Evolutionary conservation across 345 rosid genomes (phyloP).

Genomic region (Eucalyptus regnans): DNA sequence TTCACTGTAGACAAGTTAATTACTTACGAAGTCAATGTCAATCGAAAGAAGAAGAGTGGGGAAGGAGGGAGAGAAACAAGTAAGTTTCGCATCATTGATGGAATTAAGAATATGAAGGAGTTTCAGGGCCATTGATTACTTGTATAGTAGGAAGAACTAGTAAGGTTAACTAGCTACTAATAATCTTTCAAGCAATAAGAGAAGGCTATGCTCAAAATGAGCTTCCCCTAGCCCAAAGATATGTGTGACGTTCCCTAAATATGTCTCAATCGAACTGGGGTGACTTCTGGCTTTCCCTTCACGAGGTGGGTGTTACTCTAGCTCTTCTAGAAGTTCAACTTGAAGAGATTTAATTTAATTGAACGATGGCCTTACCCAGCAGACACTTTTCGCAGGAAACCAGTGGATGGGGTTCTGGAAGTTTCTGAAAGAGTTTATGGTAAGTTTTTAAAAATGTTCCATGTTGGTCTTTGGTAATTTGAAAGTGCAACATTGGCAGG

Average conservation of each 20-base stretch:
- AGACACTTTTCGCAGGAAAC: slow-evolving; percentile 61
- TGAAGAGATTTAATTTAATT: background rate
- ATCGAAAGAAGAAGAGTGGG: background rate
- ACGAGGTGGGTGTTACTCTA: background rate
- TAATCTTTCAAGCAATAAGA: background rate
- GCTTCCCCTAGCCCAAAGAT: background rate
- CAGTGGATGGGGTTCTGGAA: slow-evolving; percentile 92
- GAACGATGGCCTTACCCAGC: slow-evolving; percentile 54
- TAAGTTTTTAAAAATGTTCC: slow-evolving; percentile 4
- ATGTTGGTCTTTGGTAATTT: background rate
- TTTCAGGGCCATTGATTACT: too few relatives aligned
- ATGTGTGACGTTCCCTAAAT: too few relatives aligned
- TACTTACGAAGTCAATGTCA: background rate
- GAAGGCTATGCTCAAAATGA: background rate
- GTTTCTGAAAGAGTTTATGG: slow-evolving; percentile 76
- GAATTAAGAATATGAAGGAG: too few relatives aligned
- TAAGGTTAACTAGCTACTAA: too few relatives aligned
- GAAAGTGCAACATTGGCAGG: background rate
- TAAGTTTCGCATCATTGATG: background rate
- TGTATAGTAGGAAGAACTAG: background rate
- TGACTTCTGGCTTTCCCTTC: background rate
- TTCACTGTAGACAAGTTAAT: background rate
- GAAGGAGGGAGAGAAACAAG: background rate
- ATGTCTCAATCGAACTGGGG: background rate
- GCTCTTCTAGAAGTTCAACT: background rate